A percentile compares a stretch with the other conserved stretches of the same genome.
Conservation (phyloP, 2,329 filamentous ascomycete genomes). For the Penicillium sp. region DNA sequence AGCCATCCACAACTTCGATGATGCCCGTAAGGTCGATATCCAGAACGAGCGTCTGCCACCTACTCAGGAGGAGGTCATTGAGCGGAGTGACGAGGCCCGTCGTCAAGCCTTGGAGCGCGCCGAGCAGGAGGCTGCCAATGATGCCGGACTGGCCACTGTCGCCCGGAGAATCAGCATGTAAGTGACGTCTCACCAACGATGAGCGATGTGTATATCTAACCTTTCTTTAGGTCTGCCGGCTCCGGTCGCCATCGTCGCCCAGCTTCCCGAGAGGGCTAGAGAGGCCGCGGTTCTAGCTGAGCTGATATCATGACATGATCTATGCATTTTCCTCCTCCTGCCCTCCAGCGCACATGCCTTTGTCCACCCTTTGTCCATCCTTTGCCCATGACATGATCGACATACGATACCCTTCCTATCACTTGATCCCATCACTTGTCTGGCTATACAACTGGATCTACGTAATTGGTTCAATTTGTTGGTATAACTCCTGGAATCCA, state of each 20-base stretch:
- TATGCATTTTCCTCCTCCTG: conserved; percentile 24
- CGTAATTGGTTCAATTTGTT: conserved; percentile 11
- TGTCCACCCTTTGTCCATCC: conserved; percentile 5
- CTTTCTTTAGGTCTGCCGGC: conserved; percentile 35
- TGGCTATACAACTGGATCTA: conserved; percentile 11
- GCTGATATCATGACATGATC: conserved; percentile 25
- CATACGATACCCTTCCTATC: conserved; percentile 25
- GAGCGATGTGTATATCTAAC: conserved; percentile 11
- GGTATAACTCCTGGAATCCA: background rate
- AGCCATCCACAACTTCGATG: conserved; percentile 93
- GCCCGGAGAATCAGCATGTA: conserved; percentile 94
- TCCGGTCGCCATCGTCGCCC: conserved; percentile 32
- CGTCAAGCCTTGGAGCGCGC: conserved; percentile 81
- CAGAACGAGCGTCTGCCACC: conserved; percentile 95
- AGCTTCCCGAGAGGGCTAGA: conserved; percentile 24
- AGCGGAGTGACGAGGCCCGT: conserved; percentile 74
- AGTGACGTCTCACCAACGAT: conserved; percentile 42
- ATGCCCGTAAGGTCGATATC: conserved; percentile 91
- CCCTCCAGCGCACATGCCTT: conserved; percentile 20
- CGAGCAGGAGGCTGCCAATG: conserved; percentile 82
- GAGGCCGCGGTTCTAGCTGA: conserved; percentile 16
- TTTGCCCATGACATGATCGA: conserved; percentile 20
- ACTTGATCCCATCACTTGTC: conserved; percentile 17
- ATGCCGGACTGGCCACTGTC: conserved; percentile 77
- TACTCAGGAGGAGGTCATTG: conserved; percentile 82